These are phyloP conservation scores for Trichoderma aggressivum DNA, from an alignment of 2,329 filamentous ascomycete genomes.

Conservation along the genomic window DNA sequence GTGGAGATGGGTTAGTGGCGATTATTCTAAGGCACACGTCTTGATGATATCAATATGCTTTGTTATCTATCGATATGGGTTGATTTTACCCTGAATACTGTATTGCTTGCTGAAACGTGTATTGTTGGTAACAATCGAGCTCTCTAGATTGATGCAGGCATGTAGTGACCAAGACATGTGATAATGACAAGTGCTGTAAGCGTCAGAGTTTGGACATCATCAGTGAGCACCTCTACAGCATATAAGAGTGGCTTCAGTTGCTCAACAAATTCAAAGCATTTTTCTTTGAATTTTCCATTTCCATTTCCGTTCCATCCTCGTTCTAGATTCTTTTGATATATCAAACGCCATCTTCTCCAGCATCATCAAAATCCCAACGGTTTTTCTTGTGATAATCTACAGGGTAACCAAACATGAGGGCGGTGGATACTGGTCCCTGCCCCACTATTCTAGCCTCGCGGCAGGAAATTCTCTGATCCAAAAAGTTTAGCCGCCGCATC, in stretches of 20 bases:
- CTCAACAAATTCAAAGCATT: not conserved
- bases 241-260: not conserved
- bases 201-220: not conserved
- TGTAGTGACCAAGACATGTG: too few relatives aligned
- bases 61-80: not conserved
- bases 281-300: not conserved
- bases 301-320: not conserved
- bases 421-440: not conserved
- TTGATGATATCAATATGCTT: not conserved
- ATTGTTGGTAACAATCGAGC: too few relatives aligned
- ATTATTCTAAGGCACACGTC: not conserved
- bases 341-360: not conserved
- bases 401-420: not conserved
- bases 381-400: not conserved
- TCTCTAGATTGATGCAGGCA: too few relatives aligned
- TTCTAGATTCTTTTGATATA: not conserved
- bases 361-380: not conserved
- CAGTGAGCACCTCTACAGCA: not conserved
- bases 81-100: not conserved
- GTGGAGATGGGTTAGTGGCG: not conserved
- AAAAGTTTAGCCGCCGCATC: not conserved
- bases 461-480: conserved; percentile 16
- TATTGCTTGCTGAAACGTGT: too few relatives aligned
- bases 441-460: conserved; percentile 1
- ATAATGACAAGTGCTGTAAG: not conserved